Evolutionary conservation across 2,329 filamentous ascomycete genomes (phyloP).

Genomic region (Purpureocillium lavendulum): DNA sequence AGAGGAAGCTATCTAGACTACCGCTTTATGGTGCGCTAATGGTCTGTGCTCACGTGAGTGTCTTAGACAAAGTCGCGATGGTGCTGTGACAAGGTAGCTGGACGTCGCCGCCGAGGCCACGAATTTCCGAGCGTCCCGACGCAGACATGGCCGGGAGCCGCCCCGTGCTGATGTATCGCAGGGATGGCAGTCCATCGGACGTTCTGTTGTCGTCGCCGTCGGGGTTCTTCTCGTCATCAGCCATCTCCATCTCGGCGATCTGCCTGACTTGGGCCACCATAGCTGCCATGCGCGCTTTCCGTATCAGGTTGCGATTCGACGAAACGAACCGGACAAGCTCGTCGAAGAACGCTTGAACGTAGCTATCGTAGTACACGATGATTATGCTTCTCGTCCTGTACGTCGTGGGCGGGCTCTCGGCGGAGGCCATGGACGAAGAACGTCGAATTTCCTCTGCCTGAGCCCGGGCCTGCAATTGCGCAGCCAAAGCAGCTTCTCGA

Average conservation of each 20-base stretch:
- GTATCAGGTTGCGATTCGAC: constrained; percentile 70
- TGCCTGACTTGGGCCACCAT: constrained; percentile 60
- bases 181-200: constrained; percentile 26
- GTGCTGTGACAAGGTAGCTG: too few relatives aligned
- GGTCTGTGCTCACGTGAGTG: too few relatives aligned
- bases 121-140: constrained; percentile 16
- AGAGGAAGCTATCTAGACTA: too few relatives aligned
- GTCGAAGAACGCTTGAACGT: constrained; percentile 77
- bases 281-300: constrained; percentile 79
- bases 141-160: constrained; percentile 20
- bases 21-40: too few relatives aligned
- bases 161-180: constrained; percentile 30
- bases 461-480: constrained; percentile 36
- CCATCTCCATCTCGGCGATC: constrained; percentile 50
- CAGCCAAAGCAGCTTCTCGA: constrained; percentile 35
- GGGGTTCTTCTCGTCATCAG: constrained; percentile 35
- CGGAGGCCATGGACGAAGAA: constrained; percentile 43
- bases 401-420: constrained; percentile 38
- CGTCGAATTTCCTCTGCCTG: constrained; percentile 41
- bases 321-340: constrained; percentile 75
- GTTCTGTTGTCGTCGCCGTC: constrained; percentile 23
- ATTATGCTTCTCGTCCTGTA: constrained; percentile 68
- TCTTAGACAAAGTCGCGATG: too few relatives aligned
- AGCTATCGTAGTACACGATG: constrained; percentile 87
- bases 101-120: constrained; percentile 12